Percentiles rank a stretch among this genome's conserved stretches.
phyloP scores from a whole-genome alignment of 495 filamentous ascomycete genomes.

The Cercophora scortea region DNA sequence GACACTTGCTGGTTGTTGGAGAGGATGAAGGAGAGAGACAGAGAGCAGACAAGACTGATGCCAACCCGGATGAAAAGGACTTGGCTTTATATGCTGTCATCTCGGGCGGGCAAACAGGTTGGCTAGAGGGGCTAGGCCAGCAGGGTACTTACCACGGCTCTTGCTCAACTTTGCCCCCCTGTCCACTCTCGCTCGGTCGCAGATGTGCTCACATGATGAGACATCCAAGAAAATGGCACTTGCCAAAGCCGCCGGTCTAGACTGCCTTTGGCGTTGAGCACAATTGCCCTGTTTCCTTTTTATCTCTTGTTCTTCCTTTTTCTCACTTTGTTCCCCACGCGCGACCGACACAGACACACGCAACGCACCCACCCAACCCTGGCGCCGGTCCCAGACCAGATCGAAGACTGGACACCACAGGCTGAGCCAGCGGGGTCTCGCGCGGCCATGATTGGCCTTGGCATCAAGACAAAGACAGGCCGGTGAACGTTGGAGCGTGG shows the following conservation, averaged over 20 bases:
- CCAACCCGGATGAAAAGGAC: neutral
- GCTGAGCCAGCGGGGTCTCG: neutral
- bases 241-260: too few species aligned
- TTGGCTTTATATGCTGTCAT: neutral
- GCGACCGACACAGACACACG: neutral
- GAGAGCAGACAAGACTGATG: neutral
- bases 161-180: neutral
- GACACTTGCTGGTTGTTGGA: neutral
- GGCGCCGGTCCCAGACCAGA: neutral
- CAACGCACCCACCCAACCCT: neutral
- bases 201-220: neutral
- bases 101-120: neutral
- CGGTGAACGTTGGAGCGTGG: slow-evolving; percentile 4
- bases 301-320: neutral
- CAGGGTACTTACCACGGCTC: neutral
- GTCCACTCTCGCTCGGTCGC: neutral
- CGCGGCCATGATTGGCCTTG: slow-evolving; percentile 12
- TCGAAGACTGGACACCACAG: neutral
- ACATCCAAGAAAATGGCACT: too few species aligned
- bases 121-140: neutral
- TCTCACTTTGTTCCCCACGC: neutral
- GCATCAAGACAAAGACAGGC: neutral
- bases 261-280: too few species aligned
- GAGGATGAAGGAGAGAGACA: neutral
- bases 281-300: too few species aligned